A percentile compares a stretch with the other conserved stretches of the same genome.
Conservation (phyloP, 441 rosid genomes). For the Adansonia gregorii region DNA sequence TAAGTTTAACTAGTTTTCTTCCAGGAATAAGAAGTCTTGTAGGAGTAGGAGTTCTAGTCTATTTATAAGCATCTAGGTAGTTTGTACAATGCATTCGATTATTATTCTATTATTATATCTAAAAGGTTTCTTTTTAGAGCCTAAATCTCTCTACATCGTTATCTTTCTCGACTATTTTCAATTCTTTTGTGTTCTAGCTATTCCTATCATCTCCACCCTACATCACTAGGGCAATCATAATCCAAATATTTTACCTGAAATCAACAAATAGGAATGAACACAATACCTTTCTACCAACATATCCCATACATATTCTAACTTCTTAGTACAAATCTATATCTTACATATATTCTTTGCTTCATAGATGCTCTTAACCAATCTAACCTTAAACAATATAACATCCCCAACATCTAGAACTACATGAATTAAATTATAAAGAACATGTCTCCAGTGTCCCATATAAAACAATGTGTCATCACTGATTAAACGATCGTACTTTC, state of each 20-base stretch:
- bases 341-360: not conserved
- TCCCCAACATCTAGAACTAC: not conserved
- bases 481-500: not conserved
- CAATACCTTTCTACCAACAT: not conserved
- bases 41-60: too few species aligned
- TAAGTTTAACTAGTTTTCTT: too few species aligned
- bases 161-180: too few species aligned
- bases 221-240: too few species aligned
- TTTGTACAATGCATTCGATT: too few species aligned
- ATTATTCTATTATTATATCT: too few species aligned
- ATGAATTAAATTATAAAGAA: not conserved
- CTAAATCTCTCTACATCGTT: too few species aligned
- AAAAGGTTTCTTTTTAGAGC: too few species aligned
- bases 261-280: not conserved
- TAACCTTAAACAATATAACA: not conserved
- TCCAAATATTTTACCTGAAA: not conserved
- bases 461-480: not conserved
- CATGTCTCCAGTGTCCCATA: not conserved
- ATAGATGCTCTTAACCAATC: slow-evolving; percentile 14
- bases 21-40: too few species aligned
- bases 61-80: too few species aligned
- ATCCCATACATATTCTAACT: not conserved
- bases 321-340: not conserved
- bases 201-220: too few species aligned
- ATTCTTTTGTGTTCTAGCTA: too few species aligned